phyloP scores from a whole-genome alignment of 129 eudicot genomes.

The Tagetes erecta region DNA sequence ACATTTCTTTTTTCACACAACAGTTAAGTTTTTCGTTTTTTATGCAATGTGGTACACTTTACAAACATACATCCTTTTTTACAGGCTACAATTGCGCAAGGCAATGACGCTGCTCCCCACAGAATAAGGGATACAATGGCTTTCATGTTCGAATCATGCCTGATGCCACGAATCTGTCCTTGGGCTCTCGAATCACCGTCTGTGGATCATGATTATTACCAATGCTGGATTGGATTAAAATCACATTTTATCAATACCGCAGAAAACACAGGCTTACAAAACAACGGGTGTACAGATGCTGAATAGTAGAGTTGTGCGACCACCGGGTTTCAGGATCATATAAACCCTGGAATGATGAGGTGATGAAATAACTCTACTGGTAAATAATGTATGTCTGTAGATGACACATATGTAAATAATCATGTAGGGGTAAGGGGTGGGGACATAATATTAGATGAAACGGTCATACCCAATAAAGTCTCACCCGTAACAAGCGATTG shows the following conservation, averaged over 20 bases:
- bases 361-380: slow-evolving; percentile 21
- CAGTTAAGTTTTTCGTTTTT: background rate
- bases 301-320: slow-evolving; percentile 15
- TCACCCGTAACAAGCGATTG: too few relatives aligned
- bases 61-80: background rate
- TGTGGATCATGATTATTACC: slow-evolving; percentile 83
- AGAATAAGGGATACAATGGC: slow-evolving; percentile 79
- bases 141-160: slow-evolving; percentile 95
- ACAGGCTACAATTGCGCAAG: slow-evolving; percentile 76
- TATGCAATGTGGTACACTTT: background rate
- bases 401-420: slow-evolving; percentile 31
- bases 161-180: slow-evolving; percentile 78
- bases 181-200: slow-evolving; percentile 95
- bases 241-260: slow-evolving; percentile 53
- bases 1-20: background rate
- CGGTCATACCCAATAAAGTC: too few relatives aligned
- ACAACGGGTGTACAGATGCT: slow-evolving; percentile 29
- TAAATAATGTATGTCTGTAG: slow-evolving; percentile 20
- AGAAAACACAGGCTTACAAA: slow-evolving; percentile 25
- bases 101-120: slow-evolving; percentile 69
- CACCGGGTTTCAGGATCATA: slow-evolving; percentile 3
- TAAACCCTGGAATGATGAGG: slow-evolving; percentile 14
- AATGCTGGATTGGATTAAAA: slow-evolving; percentile 91
- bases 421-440: background rate
- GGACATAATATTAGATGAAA: slow-evolving; percentile 11